These are phyloP conservation scores for Rhizopus arrhizus DNA, from an alignment of 371 early-diverging fungal genomes.

Conservation along the genomic window DNA sequence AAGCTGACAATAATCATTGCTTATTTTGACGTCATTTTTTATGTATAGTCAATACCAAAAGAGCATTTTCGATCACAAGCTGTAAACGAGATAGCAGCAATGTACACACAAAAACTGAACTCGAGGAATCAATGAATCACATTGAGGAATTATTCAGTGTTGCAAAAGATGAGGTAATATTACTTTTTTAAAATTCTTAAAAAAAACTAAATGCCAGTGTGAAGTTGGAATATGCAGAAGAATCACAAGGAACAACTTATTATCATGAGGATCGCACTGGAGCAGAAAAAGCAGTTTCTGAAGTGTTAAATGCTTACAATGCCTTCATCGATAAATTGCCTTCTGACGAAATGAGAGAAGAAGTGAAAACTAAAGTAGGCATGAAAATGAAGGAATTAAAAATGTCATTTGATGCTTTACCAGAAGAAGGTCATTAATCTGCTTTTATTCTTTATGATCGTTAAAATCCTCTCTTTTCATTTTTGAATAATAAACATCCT, in stretches of 20 bases:
- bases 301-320: constrained; percentile 39
- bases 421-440: constrained; percentile 30
- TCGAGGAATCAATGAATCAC: constrained; percentile 40
- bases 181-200: background rate
- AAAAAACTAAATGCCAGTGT: background rate
- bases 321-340: constrained; percentile 36
- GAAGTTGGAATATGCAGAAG: constrained; percentile 48
- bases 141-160: constrained; percentile 41
- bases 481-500: no score
- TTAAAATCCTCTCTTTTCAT: no score
- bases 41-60: background rate
- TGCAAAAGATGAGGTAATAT: constrained; percentile 43
- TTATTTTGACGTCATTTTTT: background rate
- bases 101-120: constrained; percentile 1
- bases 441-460: no score
- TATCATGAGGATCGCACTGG: constrained; percentile 42
- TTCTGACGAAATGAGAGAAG: constrained; percentile 37
- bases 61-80: background rate
- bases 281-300: constrained; percentile 42
- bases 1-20: background rate
- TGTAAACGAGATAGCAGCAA: background rate
- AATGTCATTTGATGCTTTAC: constrained; percentile 43
- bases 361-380: constrained; percentile 39
- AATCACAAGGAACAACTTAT: constrained; percentile 47
- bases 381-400: constrained; percentile 46